Evolutionary conservation across 2,329 filamentous ascomycete species (phyloP).

Genomic region (Monilinia laxa): DNA sequence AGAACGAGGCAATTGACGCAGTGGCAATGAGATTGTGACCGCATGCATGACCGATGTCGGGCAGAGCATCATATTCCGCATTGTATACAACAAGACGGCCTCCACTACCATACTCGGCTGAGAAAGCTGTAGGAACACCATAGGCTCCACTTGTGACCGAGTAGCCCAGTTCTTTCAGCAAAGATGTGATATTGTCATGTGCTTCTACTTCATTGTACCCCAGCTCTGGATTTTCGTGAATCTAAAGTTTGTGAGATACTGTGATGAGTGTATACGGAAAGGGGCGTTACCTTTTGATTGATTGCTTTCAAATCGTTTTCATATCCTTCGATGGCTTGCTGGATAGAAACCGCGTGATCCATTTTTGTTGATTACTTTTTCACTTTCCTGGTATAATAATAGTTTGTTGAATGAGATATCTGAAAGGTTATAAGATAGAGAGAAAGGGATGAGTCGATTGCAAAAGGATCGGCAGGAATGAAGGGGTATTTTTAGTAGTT

Average conservation of each 20-base stretch:
- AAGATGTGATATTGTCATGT: conserved; percentile 49
- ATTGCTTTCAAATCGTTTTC: conserved; percentile 23
- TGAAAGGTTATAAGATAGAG: not conserved
- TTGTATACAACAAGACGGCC: conserved; percentile 46
- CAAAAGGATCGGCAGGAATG: not conserved
- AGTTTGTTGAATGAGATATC: not conserved
- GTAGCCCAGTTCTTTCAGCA: conserved; percentile 48
- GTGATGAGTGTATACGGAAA: not conserved
- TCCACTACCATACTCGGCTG: conserved; percentile 46
- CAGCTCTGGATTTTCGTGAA: conserved; percentile 51
- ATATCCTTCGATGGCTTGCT: conserved; percentile 16
- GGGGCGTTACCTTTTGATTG: conserved; percentile 19
- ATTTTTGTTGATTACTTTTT: not conserved
- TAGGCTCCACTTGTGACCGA: conserved; percentile 50
- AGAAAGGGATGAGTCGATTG: not conserved
- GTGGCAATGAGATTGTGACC: conserved; percentile 48
- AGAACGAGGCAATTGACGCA: conserved; percentile 42
- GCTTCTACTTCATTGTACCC: conserved; percentile 53
- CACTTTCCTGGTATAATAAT: not conserved
- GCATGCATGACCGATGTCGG: conserved; percentile 46
- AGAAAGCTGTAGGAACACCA: conserved; percentile 53
- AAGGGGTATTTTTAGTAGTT: not conserved
- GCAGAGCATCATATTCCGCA: conserved; percentile 50
- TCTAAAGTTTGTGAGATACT: conserved; percentile 35
- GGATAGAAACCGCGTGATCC: conserved; percentile 1